A percentile compares a stretch with the other conserved stretches of the same genome.
Evolutionary conservation across 2,329 filamentous ascomycete species (phyloP).

Genomic region (Paramyrothecium roridum): DNA sequence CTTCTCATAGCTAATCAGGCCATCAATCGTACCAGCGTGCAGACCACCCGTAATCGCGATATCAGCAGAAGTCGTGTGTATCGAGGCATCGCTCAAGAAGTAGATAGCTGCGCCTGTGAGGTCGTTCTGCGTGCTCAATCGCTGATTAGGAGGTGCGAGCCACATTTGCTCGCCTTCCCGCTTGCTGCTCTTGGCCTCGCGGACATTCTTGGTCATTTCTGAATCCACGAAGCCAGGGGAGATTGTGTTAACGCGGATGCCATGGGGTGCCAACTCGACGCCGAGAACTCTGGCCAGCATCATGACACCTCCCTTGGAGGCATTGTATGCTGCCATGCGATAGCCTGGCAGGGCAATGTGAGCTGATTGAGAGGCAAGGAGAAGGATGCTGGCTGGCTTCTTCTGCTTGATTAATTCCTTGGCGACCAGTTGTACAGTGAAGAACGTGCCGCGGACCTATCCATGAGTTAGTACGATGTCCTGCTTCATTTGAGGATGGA

Average conservation of each 20-base stretch:
- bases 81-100: slow-evolving; percentile 38
- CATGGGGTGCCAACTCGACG: slow-evolving; percentile 67
- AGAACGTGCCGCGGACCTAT: slow-evolving; percentile 37
- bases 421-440: slow-evolving; percentile 32
- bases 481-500: neutral
- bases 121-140: slow-evolving; percentile 37
- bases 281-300: slow-evolving; percentile 70
- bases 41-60: slow-evolving; percentile 42
- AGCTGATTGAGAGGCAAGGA: neutral
- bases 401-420: slow-evolving; percentile 36
- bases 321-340: slow-evolving; percentile 62
- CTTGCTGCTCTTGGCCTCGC: slow-evolving; percentile 23
- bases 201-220: slow-evolving; percentile 75
- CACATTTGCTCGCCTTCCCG: slow-evolving; percentile 33
- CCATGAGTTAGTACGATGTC: slow-evolving; percentile 6
- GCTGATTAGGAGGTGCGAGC: slow-evolving; percentile 32
- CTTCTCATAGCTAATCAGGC: slow-evolving; percentile 28
- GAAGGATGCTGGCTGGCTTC: slow-evolving; percentile 19
- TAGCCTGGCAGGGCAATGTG: slow-evolving; percentile 12
- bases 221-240: slow-evolving; percentile 79
- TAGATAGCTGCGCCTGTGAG: slow-evolving; percentile 38
- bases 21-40: slow-evolving; percentile 33
- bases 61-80: slow-evolving; percentile 39
- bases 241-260: slow-evolving; percentile 78
- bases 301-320: slow-evolving; percentile 71